phyloP scores from a whole-genome alignment of 768 basidiomycete genomes.

The Tylopilus plumbeoviolaceoides region DNA sequence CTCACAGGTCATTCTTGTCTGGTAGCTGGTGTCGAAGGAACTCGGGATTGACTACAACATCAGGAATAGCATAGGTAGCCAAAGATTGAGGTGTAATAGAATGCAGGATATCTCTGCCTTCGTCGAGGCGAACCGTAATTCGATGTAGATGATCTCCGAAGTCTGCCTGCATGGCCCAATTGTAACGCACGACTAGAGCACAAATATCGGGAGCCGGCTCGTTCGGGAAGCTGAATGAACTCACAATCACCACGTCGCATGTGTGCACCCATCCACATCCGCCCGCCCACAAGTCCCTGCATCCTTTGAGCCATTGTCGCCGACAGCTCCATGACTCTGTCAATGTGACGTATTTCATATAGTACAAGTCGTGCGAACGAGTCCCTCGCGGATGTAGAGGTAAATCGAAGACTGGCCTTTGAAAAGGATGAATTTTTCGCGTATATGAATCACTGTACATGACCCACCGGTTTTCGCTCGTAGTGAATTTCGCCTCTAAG shows the following conservation, averaged over 20 bases:
- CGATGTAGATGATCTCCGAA: conserved; percentile 36
- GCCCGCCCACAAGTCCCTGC: conserved; percentile 26
- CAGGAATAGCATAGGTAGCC: conserved; percentile 21
- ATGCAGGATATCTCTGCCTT: conserved; percentile 17
- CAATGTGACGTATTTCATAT: conserved; percentile 26
- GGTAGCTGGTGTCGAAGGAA: conserved; percentile 17
- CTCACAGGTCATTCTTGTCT: conserved; percentile 21
- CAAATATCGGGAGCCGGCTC: neutral
- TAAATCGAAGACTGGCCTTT: conserved; percentile 34
- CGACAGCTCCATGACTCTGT: conserved; percentile 28
- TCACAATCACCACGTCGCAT: conserved; percentile 44
- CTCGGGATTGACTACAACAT: conserved; percentile 12
- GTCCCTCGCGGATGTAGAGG: conserved; percentile 29
- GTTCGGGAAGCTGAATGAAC: neutral
- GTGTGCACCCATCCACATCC: conserved; percentile 40
- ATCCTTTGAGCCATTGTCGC: conserved; percentile 31
- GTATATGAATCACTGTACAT: neutral
- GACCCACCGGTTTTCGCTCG: conserved; percentile 36
- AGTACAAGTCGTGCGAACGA: conserved; percentile 32
- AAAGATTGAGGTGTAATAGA: conserved; percentile 18
- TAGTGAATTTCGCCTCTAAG: conserved; percentile 40
- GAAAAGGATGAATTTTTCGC: conserved; percentile 7
- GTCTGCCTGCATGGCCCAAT: conserved; percentile 35
- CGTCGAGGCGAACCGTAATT: conserved; percentile 25
- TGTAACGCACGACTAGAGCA: conserved; percentile 26